Conservation (phyloP, 2,329 filamentous ascomycete species). For the Exophiala calicioides region DNA sequence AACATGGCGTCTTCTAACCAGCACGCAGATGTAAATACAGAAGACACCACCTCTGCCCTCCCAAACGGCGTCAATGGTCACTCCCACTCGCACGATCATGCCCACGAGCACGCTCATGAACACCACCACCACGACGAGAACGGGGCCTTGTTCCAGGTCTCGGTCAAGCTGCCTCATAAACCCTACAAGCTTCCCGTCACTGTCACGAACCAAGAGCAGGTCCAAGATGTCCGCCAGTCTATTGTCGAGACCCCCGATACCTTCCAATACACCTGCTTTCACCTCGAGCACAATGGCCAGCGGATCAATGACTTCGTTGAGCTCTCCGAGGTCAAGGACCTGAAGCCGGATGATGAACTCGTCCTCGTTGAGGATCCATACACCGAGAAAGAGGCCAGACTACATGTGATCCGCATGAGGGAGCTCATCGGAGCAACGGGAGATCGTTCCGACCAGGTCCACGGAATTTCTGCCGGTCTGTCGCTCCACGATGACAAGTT, state of each 20-base stretch:
- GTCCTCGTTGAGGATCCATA: constrained; percentile 90
- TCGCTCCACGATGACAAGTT: constrained; percentile 82
- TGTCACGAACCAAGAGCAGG: constrained; percentile 90
- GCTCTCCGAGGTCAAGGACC: constrained; percentile 80
- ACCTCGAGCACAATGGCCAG: constrained; percentile 85
- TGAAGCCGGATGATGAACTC: constrained; percentile 75
- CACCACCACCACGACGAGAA: constrained; percentile 28
- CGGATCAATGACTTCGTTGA: constrained; percentile 95
- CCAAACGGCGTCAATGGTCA: constrained; percentile 27
- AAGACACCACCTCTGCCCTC: constrained; percentile 11
- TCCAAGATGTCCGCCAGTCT: constrained; percentile 95
- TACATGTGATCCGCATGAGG: constrained; percentile 87
- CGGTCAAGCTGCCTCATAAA: constrained; percentile 77
- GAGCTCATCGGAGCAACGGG: constrained; percentile 92
- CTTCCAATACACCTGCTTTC: constrained; percentile 98
- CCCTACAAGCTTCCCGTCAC: constrained; percentile 80
- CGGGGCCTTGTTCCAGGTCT: constrained; percentile 67
- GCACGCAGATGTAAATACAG: constrained; percentile 17
- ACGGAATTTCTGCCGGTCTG: constrained; percentile 80
- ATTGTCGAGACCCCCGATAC: constrained; percentile 91
- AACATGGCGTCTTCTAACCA: constrained; percentile 5
- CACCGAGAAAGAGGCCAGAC: constrained; percentile 95
- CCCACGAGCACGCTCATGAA: constrained; percentile 27
- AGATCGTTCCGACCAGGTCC: constrained; percentile 80
- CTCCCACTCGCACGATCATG: constrained; percentile 21